A percentile compares a stretch with the other conserved stretches of the same genome.
These are phyloP conservation scores for Cytospora schulzeri DNA, from an alignment of 2,329 filamentous ascomycete genomes.

Conservation along the genomic window DNA sequence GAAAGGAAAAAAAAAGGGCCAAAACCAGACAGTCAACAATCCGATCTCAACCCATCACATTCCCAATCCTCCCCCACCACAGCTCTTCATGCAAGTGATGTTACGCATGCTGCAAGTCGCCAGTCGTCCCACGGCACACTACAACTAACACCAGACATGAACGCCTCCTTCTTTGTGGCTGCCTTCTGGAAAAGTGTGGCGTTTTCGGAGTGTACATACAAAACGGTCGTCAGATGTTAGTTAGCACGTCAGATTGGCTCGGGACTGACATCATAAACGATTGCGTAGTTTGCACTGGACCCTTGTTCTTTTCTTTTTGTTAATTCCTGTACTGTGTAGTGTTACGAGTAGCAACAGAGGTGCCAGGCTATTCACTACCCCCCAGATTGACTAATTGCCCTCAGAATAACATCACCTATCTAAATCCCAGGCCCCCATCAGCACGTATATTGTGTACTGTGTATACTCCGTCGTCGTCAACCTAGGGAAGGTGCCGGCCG, in stretches of 20 bases:
- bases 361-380: too few relatives aligned
- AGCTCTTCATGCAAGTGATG: too few relatives aligned
- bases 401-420: too few relatives aligned
- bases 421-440: too few relatives aligned
- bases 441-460: too few relatives aligned
- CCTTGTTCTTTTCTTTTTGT: too few relatives aligned
- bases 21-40: too few relatives aligned
- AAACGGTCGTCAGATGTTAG: neutral
- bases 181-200: neutral
- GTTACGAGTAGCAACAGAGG: neutral
- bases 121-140: neutral
- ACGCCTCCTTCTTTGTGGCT: neutral
- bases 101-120: neutral
- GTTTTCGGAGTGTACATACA: neutral
- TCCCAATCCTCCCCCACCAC: too few relatives aligned
- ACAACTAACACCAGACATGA: neutral
- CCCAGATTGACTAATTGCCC: too few relatives aligned
- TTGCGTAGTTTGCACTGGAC: neutral
- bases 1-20: too few relatives aligned
- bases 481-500: neutral
- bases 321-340: neutral
- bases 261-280: conserved; percentile 14
- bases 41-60: too few relatives aligned
- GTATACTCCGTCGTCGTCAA: too few relatives aligned
- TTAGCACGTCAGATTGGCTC: conserved; percentile 9